phyloP scores from a whole-genome alignment of 1,284 basidiomycete genomes.

The Moesziomyces aphidis region DNA sequence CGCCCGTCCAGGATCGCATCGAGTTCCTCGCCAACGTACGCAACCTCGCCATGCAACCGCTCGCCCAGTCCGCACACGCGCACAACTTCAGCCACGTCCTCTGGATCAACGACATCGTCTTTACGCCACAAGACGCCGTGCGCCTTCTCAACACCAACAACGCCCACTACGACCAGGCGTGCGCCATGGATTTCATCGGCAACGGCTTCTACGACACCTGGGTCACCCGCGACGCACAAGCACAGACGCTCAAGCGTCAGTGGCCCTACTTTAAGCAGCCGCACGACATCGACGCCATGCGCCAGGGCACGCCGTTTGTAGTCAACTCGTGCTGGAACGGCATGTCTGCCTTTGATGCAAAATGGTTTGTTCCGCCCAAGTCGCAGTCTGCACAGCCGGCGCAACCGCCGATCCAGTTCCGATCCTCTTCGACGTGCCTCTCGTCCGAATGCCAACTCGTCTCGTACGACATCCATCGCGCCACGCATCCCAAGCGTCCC shows the following conservation, averaged over 20 bases:
- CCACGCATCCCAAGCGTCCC: slow-evolving; percentile 69
- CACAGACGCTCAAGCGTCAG: slow-evolving; percentile 69
- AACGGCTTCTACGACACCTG: slow-evolving; percentile 72
- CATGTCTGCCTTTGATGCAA: slow-evolving; percentile 72
- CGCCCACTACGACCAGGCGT: slow-evolving; percentile 73
- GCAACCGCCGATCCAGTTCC: slow-evolving; percentile 70
- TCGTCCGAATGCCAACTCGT: slow-evolving; percentile 73
- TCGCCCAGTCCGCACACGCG: slow-evolving; percentile 6
- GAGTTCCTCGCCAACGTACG: slow-evolving; percentile 48
- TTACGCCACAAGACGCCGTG: slow-evolving; percentile 54
- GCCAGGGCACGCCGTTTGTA: slow-evolving; percentile 70
- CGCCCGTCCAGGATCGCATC: slow-evolving; percentile 38
- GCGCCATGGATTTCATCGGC: slow-evolving; percentile 72
- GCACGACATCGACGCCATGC: slow-evolving; percentile 66
- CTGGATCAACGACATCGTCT: slow-evolving; percentile 59
- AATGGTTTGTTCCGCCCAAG: slow-evolving; percentile 66
- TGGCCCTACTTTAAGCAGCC: slow-evolving; percentile 73
- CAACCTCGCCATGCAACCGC: slow-evolving; percentile 55
- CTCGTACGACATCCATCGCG: slow-evolving; percentile 73
- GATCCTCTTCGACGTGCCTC: slow-evolving; percentile 71
- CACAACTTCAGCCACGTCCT: slow-evolving; percentile 47
- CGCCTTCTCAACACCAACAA: slow-evolving; percentile 71
- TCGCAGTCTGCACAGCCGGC: slow-evolving; percentile 45
- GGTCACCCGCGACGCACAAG: slow-evolving; percentile 46
- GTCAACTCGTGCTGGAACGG: slow-evolving; percentile 76